These are phyloP conservation scores for Neocallimastix lanati DNA, from an alignment of 192 early-diverging fungal genomes.

Conservation along the genomic window DNA sequence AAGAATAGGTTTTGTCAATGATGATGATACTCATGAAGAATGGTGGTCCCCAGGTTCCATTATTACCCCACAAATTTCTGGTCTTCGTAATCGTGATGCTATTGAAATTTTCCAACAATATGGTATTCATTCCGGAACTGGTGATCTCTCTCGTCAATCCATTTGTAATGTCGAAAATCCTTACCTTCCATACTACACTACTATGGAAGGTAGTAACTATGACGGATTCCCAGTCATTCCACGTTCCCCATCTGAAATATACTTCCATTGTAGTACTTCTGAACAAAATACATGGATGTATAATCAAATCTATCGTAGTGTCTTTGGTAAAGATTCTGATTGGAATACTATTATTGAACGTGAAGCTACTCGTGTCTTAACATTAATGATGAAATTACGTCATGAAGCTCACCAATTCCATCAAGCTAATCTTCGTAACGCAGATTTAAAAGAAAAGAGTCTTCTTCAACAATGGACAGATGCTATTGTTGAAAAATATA, in stretches of 20 bases:
- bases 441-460: neutral
- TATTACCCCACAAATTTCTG: neutral
- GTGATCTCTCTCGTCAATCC: neutral
- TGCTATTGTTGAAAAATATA: neutral
- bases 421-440: neutral
- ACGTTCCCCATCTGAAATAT: constrained; percentile 4
- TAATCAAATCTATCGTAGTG: neutral
- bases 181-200: too few species aligned
- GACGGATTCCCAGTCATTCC: constrained; percentile 18
- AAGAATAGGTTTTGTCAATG: neutral
- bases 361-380: neutral
- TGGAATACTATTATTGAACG: neutral
- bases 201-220: constrained; percentile 12
- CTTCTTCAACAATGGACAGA: neutral
- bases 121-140: neutral
- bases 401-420: too few species aligned
- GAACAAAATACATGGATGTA: neutral
- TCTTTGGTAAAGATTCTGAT: neutral
- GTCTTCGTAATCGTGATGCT: neutral
- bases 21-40: neutral
- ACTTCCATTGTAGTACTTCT: neutral
- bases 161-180: neutral
- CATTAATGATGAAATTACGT: neutral
- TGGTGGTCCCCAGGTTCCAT: neutral
- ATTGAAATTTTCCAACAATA: neutral